Evolutionary conservation across 495 filamentous ascomycete species (phyloP), one percentile per base, ranked within the genome.

Genomic region (Cetradonia linearis): DNA sequence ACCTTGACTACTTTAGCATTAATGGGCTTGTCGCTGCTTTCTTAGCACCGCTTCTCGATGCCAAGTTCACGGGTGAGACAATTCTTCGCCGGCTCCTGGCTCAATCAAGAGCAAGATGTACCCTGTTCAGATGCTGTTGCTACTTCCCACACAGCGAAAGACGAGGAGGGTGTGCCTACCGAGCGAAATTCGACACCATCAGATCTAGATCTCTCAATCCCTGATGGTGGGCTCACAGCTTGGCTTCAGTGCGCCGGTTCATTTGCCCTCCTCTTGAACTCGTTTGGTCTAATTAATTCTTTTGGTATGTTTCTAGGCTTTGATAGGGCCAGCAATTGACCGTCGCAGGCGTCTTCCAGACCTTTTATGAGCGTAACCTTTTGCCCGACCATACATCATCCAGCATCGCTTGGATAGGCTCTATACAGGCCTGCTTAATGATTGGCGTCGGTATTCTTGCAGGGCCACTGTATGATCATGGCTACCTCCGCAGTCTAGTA

Each of bases 381-480:
- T 57, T 63, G 2, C 34, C 20, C n/a, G 23, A 42, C 5, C 23
- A 25, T 10, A 40, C 31, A 6, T 25, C 62, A 16, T 57, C 52
- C 3, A 31, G 6, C 38, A 63, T 63, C 28, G 60, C 62, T 47
- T 89, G 86, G 86, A 84, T 89, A 58, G 86, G 86, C 20, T 83
- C 82, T 0, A 71, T 87, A 34, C 85, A 90, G 67, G 79, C 81
- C 4, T 86, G 85, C 68, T 77, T 87, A 37, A 73, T 89, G 27
- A 74, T 87, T 70, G 62, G 86, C n/a, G 69, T 82, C 11, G 85
- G 86, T 5, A 73, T 84, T 44, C 64, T 88, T n/a, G 76, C 81
- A 0, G 86, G 86, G 0, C 85, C 85, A 7, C 65, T 87, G 18
- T 87, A 86, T 62, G 86, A 90, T 66, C 73, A 78, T 4, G 86